Evolutionary conservation across 768 basidiomycete genomes (phyloP), one percentile per base, ranked within the genome.

Genomic region (Mycena venus): DNA sequence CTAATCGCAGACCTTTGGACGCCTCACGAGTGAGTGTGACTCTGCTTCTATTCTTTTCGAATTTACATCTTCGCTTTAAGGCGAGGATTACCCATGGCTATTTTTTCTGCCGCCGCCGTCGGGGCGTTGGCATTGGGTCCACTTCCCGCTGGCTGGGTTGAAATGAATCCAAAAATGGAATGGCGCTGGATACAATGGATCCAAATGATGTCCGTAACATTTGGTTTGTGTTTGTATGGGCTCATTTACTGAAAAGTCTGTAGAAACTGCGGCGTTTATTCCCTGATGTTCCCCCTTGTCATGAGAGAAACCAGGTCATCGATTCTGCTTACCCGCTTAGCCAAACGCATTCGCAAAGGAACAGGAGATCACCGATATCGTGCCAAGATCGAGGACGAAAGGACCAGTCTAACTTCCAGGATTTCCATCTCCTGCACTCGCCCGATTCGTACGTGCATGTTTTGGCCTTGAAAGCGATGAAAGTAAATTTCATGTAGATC

Each of bases 161-260:
- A 94, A 78, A 86, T 89, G 73, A 89, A 91, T 71, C 79, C 84
- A 0, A 83, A 83, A 25, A 80, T 95, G 2, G 86, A 87, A 74
- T 96, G 95, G 94, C 86, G 94, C 29, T 96, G 95, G 94, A 94
- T 97, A 31, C 91, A 95, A 78, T 96, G 94, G 95, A 88, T 95
- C 10, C 91, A 91, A 74, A 85, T 91, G 78, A 94, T 93, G 92
- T 91, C 58, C 2, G 85, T 82, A 10, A 25, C 36, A 38, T 53
- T 47, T 73, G n/a, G 5, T 23, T 29, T 32, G 44, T 9, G 38
- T 27, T 23, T 27, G 44, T 14, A 47, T 10, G n/a, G n/a, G n/a
- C n/a, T 29, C n/a, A 34, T 47, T 32, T 6, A 51, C 19, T 12
- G n/a, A n/a, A n/a, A n/a, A n/a, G 5, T 42, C n/a, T 2, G 10